Evolutionary conservation across 441 rosid species (phyloP), one percentile per base, ranked within the genome.

Genomic region (Mallotus japonicus): DNA sequence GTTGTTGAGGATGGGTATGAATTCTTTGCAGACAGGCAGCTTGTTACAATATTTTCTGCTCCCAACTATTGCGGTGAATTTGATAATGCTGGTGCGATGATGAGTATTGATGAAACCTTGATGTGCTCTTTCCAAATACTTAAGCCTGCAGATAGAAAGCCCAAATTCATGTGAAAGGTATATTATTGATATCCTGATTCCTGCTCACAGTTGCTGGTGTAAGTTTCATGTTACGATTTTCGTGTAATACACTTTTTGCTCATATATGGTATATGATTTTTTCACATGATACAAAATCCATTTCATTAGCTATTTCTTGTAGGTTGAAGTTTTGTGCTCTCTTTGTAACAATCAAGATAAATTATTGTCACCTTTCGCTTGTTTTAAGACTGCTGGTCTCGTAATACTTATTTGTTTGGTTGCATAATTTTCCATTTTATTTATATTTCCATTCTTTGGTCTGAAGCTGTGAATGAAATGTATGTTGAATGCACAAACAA

Each of bases 1-100:
- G 98, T 94, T 12, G 98, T 94, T 69, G 98, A 94, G 84, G 98
- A 94, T 78, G 98, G 98, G 11, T 94, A 94, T 72, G 98, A 94
- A 81, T 94, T 94, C 87, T 92, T 94, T 76, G 98, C 97, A 10
- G 93, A 90, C 47, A 86, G 97, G 76, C 92, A 90, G 69, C 98
- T 92, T 20, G 98, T 94, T 65, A 92, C 97, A 6, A 87, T 92
- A 82, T 92, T 94, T 79, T 92, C 97, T 15, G 98, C 97, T 69
- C 96, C 98, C 4, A 93, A 92, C 83, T 92, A 93, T 81, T 94
- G 98, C 49, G 98, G 98, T 37, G 98, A 94, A 78, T 94, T 94
- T 81, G 93, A 94, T 82, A 94, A 94, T 84, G 96, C 97, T 8
- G 98, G 98, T 73, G 95, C 98, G 6, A 86, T 92, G 95, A 92